These are phyloP conservation scores for Vitis amurensis DNA, from an alignment of 164 flowering plant genomes.

Conservation along the genomic window DNA sequence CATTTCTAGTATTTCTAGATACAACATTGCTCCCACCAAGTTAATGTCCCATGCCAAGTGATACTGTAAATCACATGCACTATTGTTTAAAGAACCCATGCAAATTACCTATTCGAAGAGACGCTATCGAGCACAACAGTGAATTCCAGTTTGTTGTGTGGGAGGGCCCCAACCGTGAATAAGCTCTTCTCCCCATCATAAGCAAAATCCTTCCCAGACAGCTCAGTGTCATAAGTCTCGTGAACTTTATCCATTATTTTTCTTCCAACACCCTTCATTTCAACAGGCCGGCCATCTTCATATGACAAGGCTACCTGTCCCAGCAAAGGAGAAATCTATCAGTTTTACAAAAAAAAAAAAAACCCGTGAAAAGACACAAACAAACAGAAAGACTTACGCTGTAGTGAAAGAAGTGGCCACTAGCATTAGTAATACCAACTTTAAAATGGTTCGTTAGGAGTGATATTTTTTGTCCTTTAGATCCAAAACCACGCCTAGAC, in stretches of 20 bases:
- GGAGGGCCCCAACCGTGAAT: slow-evolving; percentile 84
- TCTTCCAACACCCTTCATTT: slow-evolving; percentile 83
- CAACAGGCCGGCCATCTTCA: slow-evolving; percentile 92
- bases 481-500: slow-evolving; percentile 61
- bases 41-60: no score
- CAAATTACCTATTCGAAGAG: slow-evolving; percentile 51
- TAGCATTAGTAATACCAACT: slow-evolving; percentile 53
- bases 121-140: slow-evolving; percentile 78
- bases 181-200: slow-evolving; percentile 95
- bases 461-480: slow-evolving; percentile 57
- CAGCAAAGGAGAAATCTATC: neutral
- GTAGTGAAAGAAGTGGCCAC: slow-evolving; percentile 77
- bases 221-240: slow-evolving; percentile 64
- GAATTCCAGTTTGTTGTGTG: slow-evolving; percentile 76
- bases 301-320: slow-evolving; percentile 64
- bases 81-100: neutral
- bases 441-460: slow-evolving; percentile 70
- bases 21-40: neutral
- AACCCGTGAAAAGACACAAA: neutral
- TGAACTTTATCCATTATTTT: slow-evolving; percentile 71
- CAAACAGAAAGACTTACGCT: slow-evolving; percentile 54
- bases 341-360: neutral
- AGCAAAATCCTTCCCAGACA: slow-evolving; percentile 74
- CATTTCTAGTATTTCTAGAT: slow-evolving; percentile 44
- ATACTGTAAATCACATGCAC: neutral